These are phyloP conservation scores for Xenosphaeropsis pyriputrescens DNA, from an alignment of 2,329 filamentous ascomycete species.

Conservation along the genomic window DNA sequence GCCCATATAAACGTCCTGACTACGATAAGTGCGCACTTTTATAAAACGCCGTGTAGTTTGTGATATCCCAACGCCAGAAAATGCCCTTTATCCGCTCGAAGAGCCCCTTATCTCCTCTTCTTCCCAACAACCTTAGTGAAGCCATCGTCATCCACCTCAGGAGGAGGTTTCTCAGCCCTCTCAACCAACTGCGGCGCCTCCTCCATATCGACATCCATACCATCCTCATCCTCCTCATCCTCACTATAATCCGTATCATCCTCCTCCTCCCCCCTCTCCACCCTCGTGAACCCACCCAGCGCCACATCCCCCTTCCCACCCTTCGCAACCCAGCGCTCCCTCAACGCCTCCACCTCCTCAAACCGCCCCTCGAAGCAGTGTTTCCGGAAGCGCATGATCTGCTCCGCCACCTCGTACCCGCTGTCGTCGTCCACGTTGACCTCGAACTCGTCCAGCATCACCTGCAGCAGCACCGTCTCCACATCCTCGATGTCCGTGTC, in stretches of 20 bases:
- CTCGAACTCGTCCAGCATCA: conserved; percentile 94
- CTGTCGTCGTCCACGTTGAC: conserved; percentile 85
- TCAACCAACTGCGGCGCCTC: background rate
- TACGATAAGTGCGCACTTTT: no score
- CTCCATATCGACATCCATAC: conserved; percentile 14
- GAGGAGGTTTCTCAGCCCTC: background rate
- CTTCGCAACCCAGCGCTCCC: conserved; percentile 43
- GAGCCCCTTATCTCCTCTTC: background rate
- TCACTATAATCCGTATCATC: conserved; percentile 39
- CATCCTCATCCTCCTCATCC: conserved; percentile 33
- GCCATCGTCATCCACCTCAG: conserved; percentile 1
- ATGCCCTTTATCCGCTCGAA: no score
- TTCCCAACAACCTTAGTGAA: conserved; percentile 1
- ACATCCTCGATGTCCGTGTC: conserved; percentile 64
- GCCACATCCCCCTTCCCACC: conserved; percentile 40
- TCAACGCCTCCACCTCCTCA: conserved; percentile 47
- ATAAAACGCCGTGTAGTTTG: no score
- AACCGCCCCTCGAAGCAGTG: conserved; percentile 53
- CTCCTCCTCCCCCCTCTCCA: conserved; percentile 39
- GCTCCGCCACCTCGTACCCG: conserved; percentile 55
- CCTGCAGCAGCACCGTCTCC: conserved; percentile 71
- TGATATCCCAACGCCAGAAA: no score
- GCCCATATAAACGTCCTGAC: no score
- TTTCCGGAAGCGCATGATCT: conserved; percentile 53
- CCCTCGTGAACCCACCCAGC: conserved; percentile 30